Evolutionary conservation across 305 asterid species (phyloP), one percentile per base, ranked within the genome.

Genomic region (Ilex paraguariensis): DNA sequence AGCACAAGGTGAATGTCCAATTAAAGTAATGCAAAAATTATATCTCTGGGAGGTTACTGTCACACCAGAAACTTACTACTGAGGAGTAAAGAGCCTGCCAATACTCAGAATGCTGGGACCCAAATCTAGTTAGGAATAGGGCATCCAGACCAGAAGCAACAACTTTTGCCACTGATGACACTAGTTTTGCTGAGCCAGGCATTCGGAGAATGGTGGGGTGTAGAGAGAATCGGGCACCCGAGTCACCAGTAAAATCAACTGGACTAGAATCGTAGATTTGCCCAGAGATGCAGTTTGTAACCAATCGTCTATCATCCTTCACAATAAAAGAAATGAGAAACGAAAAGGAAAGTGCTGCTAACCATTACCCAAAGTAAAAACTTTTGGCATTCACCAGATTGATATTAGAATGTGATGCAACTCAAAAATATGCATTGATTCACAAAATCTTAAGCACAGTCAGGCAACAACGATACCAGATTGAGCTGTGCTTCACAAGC

Each of bases 221-320:
- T 62, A 83, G 69, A 76, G 96, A 81, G 71, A 82, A 85, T 67
- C 82, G 81, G 33, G 91, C 87, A 71, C 95, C 96, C 80, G 87
- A 76, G 71, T 86, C 94, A 12, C 69, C 69, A 31, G 88, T 66
- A 64, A 84, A 75, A 64, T 91, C 95, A 69, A 83, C 84, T 6
- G 98, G 98, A 82, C 90, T 90, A 66, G 98, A 88, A 70, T 88
- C 98, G 70, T 84, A 88, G 54, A 91, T 85, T 75, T 91, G 95
- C 68, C 95, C 98, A 44, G 92, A 73, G 73, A 91, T 83, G 85
- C 98, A 88, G 77, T 79, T 82, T 54, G 79, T 60, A 60, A 87
- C 76, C 80, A 91, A 66, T 57, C 81, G 81, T 66, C 75, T 79
- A 40, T 88, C 96, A 85, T 86, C 96, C 98, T 91, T 75, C 77